These are phyloP conservation scores for Rhytidhysteron rufulum DNA, from an alignment of 2,329 filamentous ascomycete genomes.

Conservation along the genomic window DNA sequence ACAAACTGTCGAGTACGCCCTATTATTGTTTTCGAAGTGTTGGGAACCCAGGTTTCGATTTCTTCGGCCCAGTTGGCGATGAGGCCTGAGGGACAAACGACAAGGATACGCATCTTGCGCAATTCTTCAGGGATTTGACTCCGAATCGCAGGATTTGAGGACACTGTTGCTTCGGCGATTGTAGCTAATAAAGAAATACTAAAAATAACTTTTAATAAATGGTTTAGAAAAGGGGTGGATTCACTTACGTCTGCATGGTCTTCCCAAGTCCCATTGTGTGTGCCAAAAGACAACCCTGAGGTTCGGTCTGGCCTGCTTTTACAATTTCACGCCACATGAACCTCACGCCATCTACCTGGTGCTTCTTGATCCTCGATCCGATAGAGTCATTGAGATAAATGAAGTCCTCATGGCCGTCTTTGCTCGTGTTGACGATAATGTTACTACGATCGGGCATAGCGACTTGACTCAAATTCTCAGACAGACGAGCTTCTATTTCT, in stretches of 20 bases:
- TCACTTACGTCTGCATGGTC: constrained; percentile 73
- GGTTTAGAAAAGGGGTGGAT: neutral
- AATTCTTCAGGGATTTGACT: constrained; percentile 67
- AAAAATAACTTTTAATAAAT: neutral
- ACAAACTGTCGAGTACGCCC: constrained; percentile 58
- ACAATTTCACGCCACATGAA: constrained; percentile 89
- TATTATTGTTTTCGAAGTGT: constrained; percentile 38
- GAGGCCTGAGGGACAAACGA: constrained; percentile 72
- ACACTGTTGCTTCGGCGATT: constrained; percentile 63
- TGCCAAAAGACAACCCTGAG: constrained; percentile 75
- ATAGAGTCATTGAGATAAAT: constrained; percentile 65
- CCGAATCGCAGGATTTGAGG: constrained; percentile 52
- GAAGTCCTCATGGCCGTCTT: constrained; percentile 56
- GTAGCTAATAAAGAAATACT: constrained; percentile 75
- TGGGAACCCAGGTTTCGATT: constrained; percentile 61
- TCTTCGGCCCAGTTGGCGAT: constrained; percentile 84
- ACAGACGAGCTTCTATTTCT: constrained; percentile 41
- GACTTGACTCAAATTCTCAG: constrained; percentile 21
- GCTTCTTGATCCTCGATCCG: constrained; percentile 64
- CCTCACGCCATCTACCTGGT: constrained; percentile 76
- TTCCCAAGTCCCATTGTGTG: constrained; percentile 93
- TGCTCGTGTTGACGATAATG: constrained; percentile 65
- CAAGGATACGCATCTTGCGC: constrained; percentile 59
- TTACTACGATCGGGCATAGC: constrained; percentile 10
- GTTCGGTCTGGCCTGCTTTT: constrained; percentile 47